phyloP scores from a whole-genome alignment of 257 asterid genomes.

The Solanum verrucosum region DNA sequence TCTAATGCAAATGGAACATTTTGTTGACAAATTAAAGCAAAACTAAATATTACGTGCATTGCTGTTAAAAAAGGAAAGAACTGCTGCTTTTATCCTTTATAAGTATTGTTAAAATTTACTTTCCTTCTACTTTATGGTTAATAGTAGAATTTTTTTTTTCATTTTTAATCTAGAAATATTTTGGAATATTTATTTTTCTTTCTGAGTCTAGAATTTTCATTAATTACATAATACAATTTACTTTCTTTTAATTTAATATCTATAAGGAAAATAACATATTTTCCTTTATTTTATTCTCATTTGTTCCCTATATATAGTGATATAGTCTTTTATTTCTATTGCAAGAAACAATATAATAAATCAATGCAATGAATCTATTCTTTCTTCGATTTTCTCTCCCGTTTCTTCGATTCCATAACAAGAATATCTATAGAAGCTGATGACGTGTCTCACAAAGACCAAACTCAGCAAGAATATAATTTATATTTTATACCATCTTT shows the following conservation, averaged over 20 bases:
- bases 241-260: neutral
- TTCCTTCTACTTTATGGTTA: neutral
- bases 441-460: neutral
- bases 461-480: neutral
- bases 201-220: no score
- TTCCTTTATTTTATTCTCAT: neutral
- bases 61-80: neutral
- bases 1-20: neutral
- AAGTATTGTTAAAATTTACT: neutral
- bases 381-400: neutral
- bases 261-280: no score
- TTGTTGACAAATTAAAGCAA: neutral
- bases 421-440: neutral
- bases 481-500: neutral
- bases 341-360: neutral
- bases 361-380: neutral
- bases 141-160: neutral
- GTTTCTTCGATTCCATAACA: no score
- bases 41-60: neutral
- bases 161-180: neutral
- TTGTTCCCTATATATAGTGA: neutral
- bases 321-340: neutral
- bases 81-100: neutral
- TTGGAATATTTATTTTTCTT: neutral
- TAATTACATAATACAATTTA: no score